Conservation (phyloP, 2,329 filamentous ascomycete species). For the Microdochium trichocladiopsis region DNA sequence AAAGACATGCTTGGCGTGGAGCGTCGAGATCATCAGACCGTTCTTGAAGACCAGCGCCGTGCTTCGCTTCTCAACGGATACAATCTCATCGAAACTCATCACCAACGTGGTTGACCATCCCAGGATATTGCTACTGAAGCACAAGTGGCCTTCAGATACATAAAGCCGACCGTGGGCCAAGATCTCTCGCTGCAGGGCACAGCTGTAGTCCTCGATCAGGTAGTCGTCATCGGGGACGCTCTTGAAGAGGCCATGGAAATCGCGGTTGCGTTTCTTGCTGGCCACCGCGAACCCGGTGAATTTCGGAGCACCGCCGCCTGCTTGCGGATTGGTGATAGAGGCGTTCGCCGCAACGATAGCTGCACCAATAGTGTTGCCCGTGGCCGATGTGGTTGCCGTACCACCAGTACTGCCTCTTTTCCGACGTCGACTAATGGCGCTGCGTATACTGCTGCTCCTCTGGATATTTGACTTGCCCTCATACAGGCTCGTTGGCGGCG, state of each 20-base stretch:
- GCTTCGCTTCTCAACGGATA: constrained; percentile 93
- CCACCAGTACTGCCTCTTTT: constrained; percentile 79
- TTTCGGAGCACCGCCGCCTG: constrained; percentile 57
- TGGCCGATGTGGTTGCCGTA: constrained; percentile 46
- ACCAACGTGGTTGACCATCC: constrained; percentile 97
- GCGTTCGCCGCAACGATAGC: constrained; percentile 64
- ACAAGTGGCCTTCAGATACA: constrained; percentile 93
- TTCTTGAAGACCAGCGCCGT: constrained; percentile 96
- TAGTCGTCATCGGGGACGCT: constrained; percentile 98
- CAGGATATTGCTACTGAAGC: constrained; percentile 98
- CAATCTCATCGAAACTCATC: constrained; percentile 96
- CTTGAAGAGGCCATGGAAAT: constrained; percentile 90
- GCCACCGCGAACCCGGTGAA: constrained; percentile 94
- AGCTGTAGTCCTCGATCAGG: constrained; percentile 97
- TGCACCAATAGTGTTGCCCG: constrained; percentile 61
- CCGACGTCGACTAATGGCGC: constrained; percentile 52
- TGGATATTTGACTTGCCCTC: constrained; percentile 56
- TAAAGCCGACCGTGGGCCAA: constrained; percentile 90
- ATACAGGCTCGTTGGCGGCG: constrained; percentile 59
- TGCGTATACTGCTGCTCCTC: constrained; percentile 61
- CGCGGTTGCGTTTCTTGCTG: constrained; percentile 90
- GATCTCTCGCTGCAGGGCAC: constrained; percentile 91
- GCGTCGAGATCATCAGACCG: constrained; percentile 90
- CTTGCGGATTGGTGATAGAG: constrained; percentile 58
- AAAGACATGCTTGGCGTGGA: constrained; percentile 93